Evolutionary conservation across 306 rosid species (phyloP).

Genomic region (Arachis hypogaea): DNA sequence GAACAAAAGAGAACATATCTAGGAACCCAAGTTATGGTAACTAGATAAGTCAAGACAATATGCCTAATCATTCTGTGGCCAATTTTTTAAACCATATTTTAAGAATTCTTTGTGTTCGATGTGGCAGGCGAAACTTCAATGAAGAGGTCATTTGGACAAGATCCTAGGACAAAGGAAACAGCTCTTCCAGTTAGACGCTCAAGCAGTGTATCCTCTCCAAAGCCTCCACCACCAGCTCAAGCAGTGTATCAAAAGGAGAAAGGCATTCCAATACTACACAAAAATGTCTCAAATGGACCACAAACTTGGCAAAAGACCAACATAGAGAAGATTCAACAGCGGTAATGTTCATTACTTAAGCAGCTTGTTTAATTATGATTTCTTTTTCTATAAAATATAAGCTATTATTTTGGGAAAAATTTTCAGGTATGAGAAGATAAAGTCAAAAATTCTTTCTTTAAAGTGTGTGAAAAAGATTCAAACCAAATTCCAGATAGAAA

Average conservation of each 20-base stretch:
- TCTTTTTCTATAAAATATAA: background rate
- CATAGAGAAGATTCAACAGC: constrained; percentile 52
- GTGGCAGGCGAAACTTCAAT: constrained; percentile 51
- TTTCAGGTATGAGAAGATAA: constrained; percentile 63
- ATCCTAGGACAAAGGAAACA: constrained; percentile 34
- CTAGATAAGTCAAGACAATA: background rate
- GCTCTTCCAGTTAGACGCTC: constrained; percentile 36
- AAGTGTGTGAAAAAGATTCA: constrained; percentile 64
- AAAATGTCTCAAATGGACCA: constrained; percentile 41
- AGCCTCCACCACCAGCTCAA: constrained; percentile 39
- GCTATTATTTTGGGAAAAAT: background rate
- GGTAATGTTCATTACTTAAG: constrained; percentile 44
- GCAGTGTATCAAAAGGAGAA: constrained; percentile 36
- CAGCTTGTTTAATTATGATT: background rate
- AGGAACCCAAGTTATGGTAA: constrained; percentile 41
- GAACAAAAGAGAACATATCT: constrained; percentile 38
- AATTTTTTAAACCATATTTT: background rate
- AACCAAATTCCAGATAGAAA: constrained; percentile 55
- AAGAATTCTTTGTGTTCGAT: constrained; percentile 33
- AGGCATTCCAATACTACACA: constrained; percentile 10
- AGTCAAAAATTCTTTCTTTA: constrained; percentile 54
- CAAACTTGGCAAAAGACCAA: constrained; percentile 57
- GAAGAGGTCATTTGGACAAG: constrained; percentile 44
- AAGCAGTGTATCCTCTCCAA: constrained; percentile 39
- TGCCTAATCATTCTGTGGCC: background rate